phyloP scores from a whole-genome alignment of 352 stramenopile species.

The Hyaloperonospora brassicae region DNA sequence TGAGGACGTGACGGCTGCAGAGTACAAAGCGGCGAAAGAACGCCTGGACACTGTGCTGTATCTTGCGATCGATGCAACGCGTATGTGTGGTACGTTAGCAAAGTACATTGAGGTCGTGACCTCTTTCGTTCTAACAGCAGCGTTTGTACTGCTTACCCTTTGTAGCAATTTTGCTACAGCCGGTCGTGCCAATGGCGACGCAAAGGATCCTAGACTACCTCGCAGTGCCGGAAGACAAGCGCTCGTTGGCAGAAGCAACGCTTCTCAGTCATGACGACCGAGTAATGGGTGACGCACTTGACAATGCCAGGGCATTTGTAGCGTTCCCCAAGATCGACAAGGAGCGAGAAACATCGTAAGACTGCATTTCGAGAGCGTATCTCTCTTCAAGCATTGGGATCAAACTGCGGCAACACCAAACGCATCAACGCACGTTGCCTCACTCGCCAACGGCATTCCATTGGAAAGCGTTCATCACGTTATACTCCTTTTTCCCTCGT shows the following conservation, averaged over 20 bases:
- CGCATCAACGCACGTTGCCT: too few species aligned
- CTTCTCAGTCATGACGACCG: slow-evolving; percentile 29
- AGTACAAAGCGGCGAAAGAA: slow-evolving; percentile 29
- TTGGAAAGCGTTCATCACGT: too few species aligned
- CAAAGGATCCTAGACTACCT: slow-evolving; percentile 69
- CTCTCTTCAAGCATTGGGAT: too few species aligned
- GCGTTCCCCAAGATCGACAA: slow-evolving; percentile 53
- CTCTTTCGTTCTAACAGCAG: background rate
- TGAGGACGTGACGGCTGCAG: slow-evolving; percentile 22
- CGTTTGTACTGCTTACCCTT: background rate
- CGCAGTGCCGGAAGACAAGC: slow-evolving; percentile 35
- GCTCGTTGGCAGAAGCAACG: slow-evolving; percentile 44
- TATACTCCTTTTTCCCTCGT: too few species aligned
- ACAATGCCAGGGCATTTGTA: slow-evolving; percentile 63
- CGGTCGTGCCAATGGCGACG: slow-evolving; percentile 48
- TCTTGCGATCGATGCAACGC: slow-evolving; percentile 63
- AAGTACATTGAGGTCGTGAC: background rate
- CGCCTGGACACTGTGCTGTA: slow-evolving; percentile 63
- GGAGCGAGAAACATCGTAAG: background rate
- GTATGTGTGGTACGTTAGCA: slow-evolving; percentile 45
- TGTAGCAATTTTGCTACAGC: slow-evolving; percentile 65
- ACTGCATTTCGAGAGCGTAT: too few species aligned
- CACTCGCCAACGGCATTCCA: too few species aligned
- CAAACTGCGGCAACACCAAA: too few species aligned
- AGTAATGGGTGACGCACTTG: slow-evolving; percentile 30